phyloP scores from a whole-genome alignment of 345 rosid species.

The Passiflora organensis region DNA sequence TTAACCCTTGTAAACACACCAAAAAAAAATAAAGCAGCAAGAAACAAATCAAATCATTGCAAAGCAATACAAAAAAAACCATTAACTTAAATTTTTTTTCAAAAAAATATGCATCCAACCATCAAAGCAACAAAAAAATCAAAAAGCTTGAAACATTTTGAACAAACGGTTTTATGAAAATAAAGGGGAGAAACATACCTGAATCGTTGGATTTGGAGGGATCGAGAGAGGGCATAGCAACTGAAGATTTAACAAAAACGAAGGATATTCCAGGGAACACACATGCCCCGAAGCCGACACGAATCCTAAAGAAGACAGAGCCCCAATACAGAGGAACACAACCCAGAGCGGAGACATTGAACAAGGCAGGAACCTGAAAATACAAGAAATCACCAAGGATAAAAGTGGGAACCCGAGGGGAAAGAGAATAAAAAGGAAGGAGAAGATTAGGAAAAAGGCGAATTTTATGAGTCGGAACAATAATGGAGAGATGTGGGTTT shows the following conservation, averaged over 20 bases:
- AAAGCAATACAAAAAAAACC: no score
- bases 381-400: neutral
- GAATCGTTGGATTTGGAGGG: constrained; percentile 48
- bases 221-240: constrained; percentile 55
- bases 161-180: no score
- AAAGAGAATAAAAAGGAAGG: neutral
- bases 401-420: constrained; percentile 9
- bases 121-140: no score
- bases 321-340: constrained; percentile 28
- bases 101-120: no score
- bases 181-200: constrained; percentile 40
- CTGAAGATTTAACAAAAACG: constrained; percentile 39
- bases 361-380: neutral
- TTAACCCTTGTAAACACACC: no score
- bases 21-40: no score
- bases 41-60: no score
- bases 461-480: no score
- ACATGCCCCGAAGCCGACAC: constrained; percentile 33
- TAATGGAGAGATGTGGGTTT: neutral
- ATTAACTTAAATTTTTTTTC: no score
- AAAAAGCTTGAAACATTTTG: no score
- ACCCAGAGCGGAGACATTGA: constrained; percentile 24
- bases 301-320: constrained; percentile 22
- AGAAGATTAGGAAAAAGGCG: no score
- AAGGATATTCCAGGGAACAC: constrained; percentile 38